Conservation (phyloP, 2,329 filamentous ascomycete species). For the Shiraia sp. region DNA sequence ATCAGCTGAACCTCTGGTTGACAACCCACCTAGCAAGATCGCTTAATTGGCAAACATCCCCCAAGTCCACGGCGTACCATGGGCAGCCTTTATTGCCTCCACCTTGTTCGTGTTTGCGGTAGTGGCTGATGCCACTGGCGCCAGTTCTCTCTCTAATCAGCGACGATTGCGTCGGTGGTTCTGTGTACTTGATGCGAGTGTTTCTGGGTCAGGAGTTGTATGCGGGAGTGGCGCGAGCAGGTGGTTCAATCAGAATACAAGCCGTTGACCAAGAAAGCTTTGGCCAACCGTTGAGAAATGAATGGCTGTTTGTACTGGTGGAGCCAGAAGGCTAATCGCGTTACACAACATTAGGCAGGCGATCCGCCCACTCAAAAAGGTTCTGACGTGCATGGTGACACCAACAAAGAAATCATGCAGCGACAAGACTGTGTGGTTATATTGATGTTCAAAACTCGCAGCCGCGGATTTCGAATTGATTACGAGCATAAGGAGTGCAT, state of each 20-base stretch:
- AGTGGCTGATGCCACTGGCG: no score
- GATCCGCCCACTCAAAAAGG: conserved; percentile 23
- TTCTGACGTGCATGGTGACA: conserved; percentile 34
- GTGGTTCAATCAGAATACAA: conserved; percentile 19
- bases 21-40: no score
- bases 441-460: background rate
- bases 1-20: no score
- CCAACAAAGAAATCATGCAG: conserved; percentile 13
- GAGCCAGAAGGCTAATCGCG: conserved; percentile 20
- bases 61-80: no score
- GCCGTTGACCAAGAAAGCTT: conserved; percentile 4
- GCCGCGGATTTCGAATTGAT: conserved; percentile 2
- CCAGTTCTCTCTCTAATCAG: no score
- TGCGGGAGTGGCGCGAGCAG: conserved; percentile 11
- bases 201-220: background rate
- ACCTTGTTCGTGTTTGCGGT: no score
- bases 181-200: no score
- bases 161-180: no score
- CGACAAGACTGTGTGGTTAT: conserved; percentile 5
- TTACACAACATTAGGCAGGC: conserved; percentile 29
- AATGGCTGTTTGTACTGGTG: conserved; percentile 1
- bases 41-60: no score
- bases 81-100: no score
- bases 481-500: background rate
- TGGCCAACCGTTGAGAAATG: conserved; percentile 6